phyloP scores from a whole-genome alignment of 2,329 filamentous ascomycete genomes.

The Myriosclerotinia duriaeana region DNA sequence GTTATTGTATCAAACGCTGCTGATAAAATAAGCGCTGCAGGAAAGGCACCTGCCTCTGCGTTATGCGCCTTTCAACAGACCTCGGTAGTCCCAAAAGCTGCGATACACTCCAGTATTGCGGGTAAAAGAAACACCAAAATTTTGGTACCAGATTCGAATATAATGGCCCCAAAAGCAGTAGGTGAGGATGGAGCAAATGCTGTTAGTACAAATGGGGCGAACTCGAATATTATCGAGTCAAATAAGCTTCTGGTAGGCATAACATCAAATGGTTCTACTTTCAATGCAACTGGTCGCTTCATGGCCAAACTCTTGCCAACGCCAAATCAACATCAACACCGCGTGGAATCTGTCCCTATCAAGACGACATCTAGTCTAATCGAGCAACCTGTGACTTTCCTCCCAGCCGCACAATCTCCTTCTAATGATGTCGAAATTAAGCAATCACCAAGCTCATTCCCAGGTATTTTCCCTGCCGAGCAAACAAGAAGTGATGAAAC shows the following conservation, averaged over 20 bases:
- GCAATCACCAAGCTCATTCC: conserved; percentile 18
- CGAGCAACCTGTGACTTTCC: background rate
- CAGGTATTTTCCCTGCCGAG: background rate
- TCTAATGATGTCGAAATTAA: conserved; percentile 23
- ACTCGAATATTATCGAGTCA: background rate
- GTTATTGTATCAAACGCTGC: background rate
- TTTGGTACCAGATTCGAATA: background rate
- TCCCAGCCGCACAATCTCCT: conserved; percentile 11
- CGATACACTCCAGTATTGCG: background rate
- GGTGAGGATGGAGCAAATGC: background rate
- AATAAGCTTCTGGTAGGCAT: background rate
- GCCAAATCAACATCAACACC: background rate
- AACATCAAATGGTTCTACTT: conserved; percentile 4
- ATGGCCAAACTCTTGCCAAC: conserved; percentile 13
- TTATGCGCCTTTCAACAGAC: background rate
- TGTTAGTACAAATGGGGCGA: background rate
- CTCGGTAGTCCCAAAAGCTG: background rate
- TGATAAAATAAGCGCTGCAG: background rate
- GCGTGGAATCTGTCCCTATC: background rate
- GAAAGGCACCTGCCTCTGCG: background rate
- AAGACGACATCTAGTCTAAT: conserved; percentile 3
- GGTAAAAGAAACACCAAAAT: too few species aligned
- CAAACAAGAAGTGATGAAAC: conserved; percentile 1
- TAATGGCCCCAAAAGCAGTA: background rate
- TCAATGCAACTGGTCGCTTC: conserved; percentile 7